Percentiles rank a stretch among this genome's conserved stretches.
phyloP scores from a whole-genome alignment of 2,329 filamentous ascomycete genomes.

The Endothia cerciana region DNA sequence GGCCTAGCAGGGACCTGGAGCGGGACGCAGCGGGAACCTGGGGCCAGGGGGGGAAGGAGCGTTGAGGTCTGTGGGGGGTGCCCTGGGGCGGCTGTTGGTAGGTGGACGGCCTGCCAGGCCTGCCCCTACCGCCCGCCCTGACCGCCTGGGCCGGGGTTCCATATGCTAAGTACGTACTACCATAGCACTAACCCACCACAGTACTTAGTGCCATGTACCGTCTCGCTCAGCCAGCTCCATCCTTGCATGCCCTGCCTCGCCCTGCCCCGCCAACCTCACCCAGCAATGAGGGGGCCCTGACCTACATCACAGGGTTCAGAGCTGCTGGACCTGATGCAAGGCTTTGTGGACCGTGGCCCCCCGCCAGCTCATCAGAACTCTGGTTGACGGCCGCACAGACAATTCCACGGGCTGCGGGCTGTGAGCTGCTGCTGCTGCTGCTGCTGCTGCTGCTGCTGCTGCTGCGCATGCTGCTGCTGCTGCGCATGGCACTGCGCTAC shows the following conservation, averaged over 20 bases:
- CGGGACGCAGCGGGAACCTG: slow-evolving; percentile 1
- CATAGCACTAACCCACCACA: not conserved
- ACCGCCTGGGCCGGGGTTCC: slow-evolving; percentile 11
- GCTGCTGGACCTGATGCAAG: not conserved
- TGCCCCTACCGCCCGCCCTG: not conserved
- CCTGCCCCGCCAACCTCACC: not conserved
- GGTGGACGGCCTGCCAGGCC: not conserved
- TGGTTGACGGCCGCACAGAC: slow-evolving; percentile 12
- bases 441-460: not conserved
- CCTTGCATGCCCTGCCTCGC: not conserved
- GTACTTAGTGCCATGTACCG: not conserved
- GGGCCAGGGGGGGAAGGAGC: not conserved
- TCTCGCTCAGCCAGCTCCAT: not conserved
- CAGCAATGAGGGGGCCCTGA: not conserved
- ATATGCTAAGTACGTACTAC: too few species aligned
- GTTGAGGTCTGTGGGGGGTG: not conserved
- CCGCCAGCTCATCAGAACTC: not conserved
- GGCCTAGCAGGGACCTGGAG: slow-evolving; percentile 1
- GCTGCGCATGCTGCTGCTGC: not conserved
- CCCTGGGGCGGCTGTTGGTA: not conserved
- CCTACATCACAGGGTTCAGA: slow-evolving; percentile 1
- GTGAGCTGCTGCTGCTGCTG: not conserved
- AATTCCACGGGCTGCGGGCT: slow-evolving; percentile 4
- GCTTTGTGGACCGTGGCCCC: not conserved
- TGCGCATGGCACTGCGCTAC: too few species aligned